Evolutionary conservation across 2,329 filamentous ascomycete genomes (phyloP), one percentile per base, ranked within the genome.

Genomic region (Talaromyces albobiverticillius): DNA sequence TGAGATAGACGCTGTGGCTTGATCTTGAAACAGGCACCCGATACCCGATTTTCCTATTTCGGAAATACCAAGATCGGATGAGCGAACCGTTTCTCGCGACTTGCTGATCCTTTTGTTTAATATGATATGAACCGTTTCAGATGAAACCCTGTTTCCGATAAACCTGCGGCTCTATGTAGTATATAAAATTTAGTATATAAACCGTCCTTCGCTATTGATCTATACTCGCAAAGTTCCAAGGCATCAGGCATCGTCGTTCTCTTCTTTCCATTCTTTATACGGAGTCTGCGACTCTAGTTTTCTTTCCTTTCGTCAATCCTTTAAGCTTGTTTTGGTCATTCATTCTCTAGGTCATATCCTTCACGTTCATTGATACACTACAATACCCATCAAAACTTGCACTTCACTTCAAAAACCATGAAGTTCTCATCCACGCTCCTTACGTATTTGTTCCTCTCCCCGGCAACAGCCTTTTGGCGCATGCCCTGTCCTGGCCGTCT

Each of bases 401-500:
- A 46, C 16, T 13, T n/a, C n/a, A n/a, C n/a, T n/a, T n/a, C n/a
- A n/a, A 32, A 22, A 32, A 22, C 20, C 14, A 42, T 46, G 42
- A 54, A 31, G 38, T 43, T 32, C 16, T 38, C 29, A 34, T 50
- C 46, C 22, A n/a, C 45, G 16, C 45, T 54, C 29, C 38, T 48
- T 45, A 41, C 46, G 11, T 46, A 38, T 18, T 26, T 48, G 3
- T 20, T 54, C 29, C 25, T 43, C 34, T 11, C 42, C 14, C 54
- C 54, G 11, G 29, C 49, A 45, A 22, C 42, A 6, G 54, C 54
- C 4, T 96, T 96, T 72, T 96, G 89, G 89, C 89, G 91, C 67
- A 88, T 95, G 81, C 87, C 90, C 63, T 96, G 90, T 71, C 87
- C 83, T 61, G 85, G 84, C 53, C 80, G 82, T 46, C 78, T 85